Conservation (phyloP, 768 basidiomycete species). For the Leccinum incarnatum region DNA sequence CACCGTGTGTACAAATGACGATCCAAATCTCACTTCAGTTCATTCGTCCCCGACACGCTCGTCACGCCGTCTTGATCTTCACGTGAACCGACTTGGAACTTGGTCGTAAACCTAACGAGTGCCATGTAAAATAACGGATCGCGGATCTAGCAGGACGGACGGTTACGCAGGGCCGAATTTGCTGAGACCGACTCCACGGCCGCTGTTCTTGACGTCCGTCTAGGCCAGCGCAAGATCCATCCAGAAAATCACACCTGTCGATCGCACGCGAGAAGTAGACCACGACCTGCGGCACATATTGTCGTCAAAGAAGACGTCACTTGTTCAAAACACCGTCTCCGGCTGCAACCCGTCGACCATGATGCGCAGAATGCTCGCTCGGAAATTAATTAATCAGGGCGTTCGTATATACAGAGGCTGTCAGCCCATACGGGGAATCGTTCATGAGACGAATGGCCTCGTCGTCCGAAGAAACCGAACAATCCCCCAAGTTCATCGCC, state of each 20-base stretch:
- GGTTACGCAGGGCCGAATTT: conserved; percentile 60
- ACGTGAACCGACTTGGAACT: conserved; percentile 78
- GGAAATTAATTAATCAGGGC: too few relatives aligned
- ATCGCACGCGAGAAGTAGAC: not conserved
- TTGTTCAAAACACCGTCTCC: conserved; percentile 92
- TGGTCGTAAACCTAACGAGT: conserved; percentile 72
- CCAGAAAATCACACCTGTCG: conserved; percentile 77
- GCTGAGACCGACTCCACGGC: too few relatives aligned
- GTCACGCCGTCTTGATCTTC: conserved; percentile 60
- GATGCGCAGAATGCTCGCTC: too few relatives aligned
- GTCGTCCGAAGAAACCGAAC: too few relatives aligned
- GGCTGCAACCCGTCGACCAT: conserved; percentile 41
- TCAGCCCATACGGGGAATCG: too few relatives aligned
- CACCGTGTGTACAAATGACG: not conserved
- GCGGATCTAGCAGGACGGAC: not conserved
- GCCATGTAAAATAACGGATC: not conserved
- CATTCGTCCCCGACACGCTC: not conserved
- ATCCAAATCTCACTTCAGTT: not conserved
- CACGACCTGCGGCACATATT: too few relatives aligned
- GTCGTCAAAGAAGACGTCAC: conserved; percentile 29
- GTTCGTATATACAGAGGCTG: too few relatives aligned
- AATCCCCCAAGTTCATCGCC: too few relatives aligned
- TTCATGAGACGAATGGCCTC: too few relatives aligned
- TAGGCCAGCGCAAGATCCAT: conserved; percentile 82
- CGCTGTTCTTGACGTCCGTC: conserved; percentile 74